Base-by-base conservation (phyloP, 2,329 filamentous ascomycete genomes). In the Fusarium sp. region DNA sequence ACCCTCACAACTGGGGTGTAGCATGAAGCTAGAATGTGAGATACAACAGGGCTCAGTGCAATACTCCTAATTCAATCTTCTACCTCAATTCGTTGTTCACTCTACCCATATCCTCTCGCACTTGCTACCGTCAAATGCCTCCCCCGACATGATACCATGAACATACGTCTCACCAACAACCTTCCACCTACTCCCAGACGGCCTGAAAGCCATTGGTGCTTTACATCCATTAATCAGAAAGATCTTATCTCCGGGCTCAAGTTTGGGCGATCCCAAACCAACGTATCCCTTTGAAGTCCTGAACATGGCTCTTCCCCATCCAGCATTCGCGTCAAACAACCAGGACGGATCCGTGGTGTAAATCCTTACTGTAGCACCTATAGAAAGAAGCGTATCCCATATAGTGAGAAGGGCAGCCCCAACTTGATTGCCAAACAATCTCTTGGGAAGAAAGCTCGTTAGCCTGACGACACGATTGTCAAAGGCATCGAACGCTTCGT, bases 141-240 rank as follows among this genome's bases (percentile, higher is more conserved):
- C 52, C 20, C 52, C 52, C 11, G 52, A 57, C 52, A 37, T 37
- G 52, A 57, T 57, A 22, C 52, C 52, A 18, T 57, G 52, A 16
- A 57, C 52, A 37, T 57, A 57, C 14, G 29, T 37, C 52, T 57
- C 52, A 7, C 52, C 52, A 16, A 57, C 52, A 1, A 57, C 6
- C 31, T 37, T 57, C 52, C 52, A 57, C 31, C 52, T 16, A 2
- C 11, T 24, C 5, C 31, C 29, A 37, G 29, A 37, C 4, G 29
- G 52, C 2, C 52, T 35, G 2, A 57, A n/a, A 10, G 31, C 52
- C 31, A 57, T 24, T 16, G 52, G 52, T 2, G 52, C 52, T 14
- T 37, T 37, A 8, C 29, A 37, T 5, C 52, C 52, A 37, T 34
- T 24, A 1, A 37, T 31, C 11, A 57, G 52, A 37, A 57, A 37